Evolutionary conservation across 2,329 filamentous ascomycete genomes (phyloP), one percentile per base, ranked within the genome.

Genomic region (Monilinia vaccinii-corymbosi): DNA sequence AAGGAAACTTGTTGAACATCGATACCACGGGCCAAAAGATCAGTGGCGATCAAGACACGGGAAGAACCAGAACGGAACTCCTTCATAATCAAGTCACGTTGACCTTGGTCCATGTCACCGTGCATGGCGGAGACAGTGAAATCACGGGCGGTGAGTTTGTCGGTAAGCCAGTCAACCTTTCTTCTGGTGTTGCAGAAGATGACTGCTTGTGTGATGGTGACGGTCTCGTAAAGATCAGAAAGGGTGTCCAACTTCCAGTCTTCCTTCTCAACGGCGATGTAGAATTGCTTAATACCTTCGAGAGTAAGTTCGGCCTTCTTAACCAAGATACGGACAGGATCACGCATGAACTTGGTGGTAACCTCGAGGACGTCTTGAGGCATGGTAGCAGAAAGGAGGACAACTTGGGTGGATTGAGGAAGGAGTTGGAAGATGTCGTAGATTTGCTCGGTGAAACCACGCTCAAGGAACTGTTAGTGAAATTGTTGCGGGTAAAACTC

Each of bases 151-250:
- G 91, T 95, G 76, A 99, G 91, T 87, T 97, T 97, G 80, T 97
- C 93, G 70, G 94, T 97, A 71, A 99, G 88, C 94, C 94, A 99
- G 82, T 99, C 94, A 73, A 99, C 94, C 92, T 99, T 99, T 84
- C 93, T 89, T 77, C 94, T 89, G 75, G 94, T 99, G 87, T 99
- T 99, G 87, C 94, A 99, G 89, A 99, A 99, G 80, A 99, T 99
- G 78, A 99, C 94, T 62, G 94, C 94, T 79, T 99, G 94, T 71
- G 94, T 99, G 74, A 97, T 99, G 75, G 94, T 99, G 75, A 99
- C 89, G 60, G 94, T 99, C 82, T 99, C 94, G 83, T 99, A 99
- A 70, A 99, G 80, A 79, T 99, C 94, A 72, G 90, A 97, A 65
- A 99, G 90, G 64, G 94, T 99, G 78, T 99, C 94, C 68, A 99